These are phyloP conservation scores for Penstemon davidsonii DNA, from an alignment of 257 asterid genomes.

Conservation along the genomic window DNA sequence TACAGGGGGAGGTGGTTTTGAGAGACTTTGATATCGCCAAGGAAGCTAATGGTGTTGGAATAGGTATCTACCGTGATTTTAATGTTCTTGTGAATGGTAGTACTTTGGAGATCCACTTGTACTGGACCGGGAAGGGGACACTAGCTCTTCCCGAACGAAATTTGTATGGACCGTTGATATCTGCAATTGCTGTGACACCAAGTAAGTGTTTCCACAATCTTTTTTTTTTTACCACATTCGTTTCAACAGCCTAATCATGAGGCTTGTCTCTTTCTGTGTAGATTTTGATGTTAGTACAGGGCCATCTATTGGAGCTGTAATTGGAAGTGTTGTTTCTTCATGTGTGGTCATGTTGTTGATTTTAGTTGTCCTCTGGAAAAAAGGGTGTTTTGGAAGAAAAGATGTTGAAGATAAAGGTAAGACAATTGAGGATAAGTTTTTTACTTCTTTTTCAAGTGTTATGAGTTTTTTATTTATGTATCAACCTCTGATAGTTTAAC, in stretches of 20 bases:
- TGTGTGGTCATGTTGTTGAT: conserved; percentile 39
- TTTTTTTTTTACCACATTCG: conserved; percentile 1
- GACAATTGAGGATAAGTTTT: background rate
- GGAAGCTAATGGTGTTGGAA: conserved; percentile 66
- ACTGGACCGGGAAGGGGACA: conserved; percentile 97
- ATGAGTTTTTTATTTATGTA: no score
- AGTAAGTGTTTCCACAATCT: conserved; percentile 44
- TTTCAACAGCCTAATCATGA: conserved; percentile 20
- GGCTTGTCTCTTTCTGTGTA: conserved; percentile 29
- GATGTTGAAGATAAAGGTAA: conserved; percentile 58
- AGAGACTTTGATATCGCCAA: conserved; percentile 58
- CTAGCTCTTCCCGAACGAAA: conserved; percentile 77
- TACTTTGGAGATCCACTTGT: conserved; percentile 86
- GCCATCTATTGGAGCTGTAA: conserved; percentile 67
- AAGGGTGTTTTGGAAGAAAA: conserved; percentile 59
- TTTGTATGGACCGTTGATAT: conserved; percentile 85
- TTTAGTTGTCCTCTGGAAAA: conserved; percentile 51
- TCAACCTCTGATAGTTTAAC: no score
- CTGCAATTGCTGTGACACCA: conserved; percentile 85
- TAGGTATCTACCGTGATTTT: conserved; percentile 49
- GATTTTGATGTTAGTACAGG: conserved; percentile 61
- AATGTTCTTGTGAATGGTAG: conserved; percentile 51
- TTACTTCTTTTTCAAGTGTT: no score
- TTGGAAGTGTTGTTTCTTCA: conserved; percentile 61
- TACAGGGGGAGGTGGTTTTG: conserved; percentile 75